Percentiles rank a stretch among this genome's conserved stretches.
Evolutionary conservation across 2,329 filamentous ascomycete species (phyloP).

Genomic region (Colletotrichum lindemuthianum): DNA sequence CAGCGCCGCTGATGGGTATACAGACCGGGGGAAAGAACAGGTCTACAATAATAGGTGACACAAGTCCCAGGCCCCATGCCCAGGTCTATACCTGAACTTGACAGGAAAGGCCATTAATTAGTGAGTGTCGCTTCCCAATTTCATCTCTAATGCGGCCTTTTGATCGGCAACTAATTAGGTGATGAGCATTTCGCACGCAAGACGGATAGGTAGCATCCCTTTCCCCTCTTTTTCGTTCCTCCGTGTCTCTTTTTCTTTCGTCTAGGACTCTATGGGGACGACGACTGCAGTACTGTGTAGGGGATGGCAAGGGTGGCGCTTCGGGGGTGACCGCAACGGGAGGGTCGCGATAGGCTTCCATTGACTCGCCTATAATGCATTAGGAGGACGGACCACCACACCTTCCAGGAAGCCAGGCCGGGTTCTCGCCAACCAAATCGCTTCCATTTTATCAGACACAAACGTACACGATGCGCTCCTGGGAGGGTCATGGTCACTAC

Average conservation of each 20-base stretch:
- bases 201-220: neutral
- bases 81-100: neutral
- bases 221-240: neutral
- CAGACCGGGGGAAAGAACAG: neutral
- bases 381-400: constrained; percentile 21
- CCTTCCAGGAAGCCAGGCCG: constrained; percentile 3
- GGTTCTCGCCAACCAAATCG: neutral
- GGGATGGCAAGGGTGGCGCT: constrained; percentile 3
- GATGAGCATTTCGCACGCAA: neutral
- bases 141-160: neutral
- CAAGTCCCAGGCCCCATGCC: neutral
- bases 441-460: neutral
- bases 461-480: neutral
- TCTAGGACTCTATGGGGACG: neutral
- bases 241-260: constrained; percentile 7
- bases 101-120: neutral
- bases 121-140: constrained; percentile 23
- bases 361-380: constrained; percentile 2
- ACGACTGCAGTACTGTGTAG: neutral
- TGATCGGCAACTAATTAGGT: neutral
- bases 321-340: constrained; percentile 2
- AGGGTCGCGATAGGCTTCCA: constrained; percentile 16
- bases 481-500: too few relatives aligned
- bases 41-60: neutral
- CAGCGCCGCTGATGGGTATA: neutral